Conservation (phyloP, 805 yeast species). For the Teunomyces stri region DNA sequence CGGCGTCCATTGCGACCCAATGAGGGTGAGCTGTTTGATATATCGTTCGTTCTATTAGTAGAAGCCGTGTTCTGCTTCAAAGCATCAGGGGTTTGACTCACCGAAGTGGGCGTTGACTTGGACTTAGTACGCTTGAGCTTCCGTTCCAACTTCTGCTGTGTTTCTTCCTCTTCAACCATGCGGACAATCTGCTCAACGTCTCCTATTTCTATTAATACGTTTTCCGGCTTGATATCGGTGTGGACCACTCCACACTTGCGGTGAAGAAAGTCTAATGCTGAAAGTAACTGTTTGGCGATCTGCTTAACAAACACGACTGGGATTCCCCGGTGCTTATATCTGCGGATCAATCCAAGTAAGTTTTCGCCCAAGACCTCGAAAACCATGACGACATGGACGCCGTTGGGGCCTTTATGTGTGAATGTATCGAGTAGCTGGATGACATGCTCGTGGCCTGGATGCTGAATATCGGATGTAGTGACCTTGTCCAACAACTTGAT, state of each 20-base stretch:
- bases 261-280: slow-evolving; percentile 71
- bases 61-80: slow-evolving; percentile 1
- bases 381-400: slow-evolving; percentile 93
- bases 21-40: slow-evolving; percentile 30
- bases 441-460: slow-evolving; percentile 80
- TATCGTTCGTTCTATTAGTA: background rate
- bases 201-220: slow-evolving; percentile 75
- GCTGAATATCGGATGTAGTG: slow-evolving; percentile 58
- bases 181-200: slow-evolving; percentile 77
- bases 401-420: slow-evolving; percentile 85
- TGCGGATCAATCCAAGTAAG: slow-evolving; percentile 74
- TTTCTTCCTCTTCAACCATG: slow-evolving; percentile 61
- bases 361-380: slow-evolving; percentile 97
- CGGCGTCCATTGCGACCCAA: slow-evolving; percentile 47
- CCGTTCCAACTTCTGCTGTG: slow-evolving; percentile 44
- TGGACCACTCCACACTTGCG: slow-evolving; percentile 72
- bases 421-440: slow-evolving; percentile 81
- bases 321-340: slow-evolving; percentile 76
- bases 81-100: background rate
- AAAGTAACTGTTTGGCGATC: slow-evolving; percentile 72
- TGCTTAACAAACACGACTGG: slow-evolving; percentile 76
- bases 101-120: slow-evolving; percentile 9
- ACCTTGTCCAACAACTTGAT: slow-evolving; percentile 72
- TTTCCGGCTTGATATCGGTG: slow-evolving; percentile 73
- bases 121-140: slow-evolving; percentile 33